Percentiles rank a stretch among this genome's conserved stretches.
Evolutionary conservation across 345 rosid species (phyloP).

Genomic region (Ceriops decandra): DNA sequence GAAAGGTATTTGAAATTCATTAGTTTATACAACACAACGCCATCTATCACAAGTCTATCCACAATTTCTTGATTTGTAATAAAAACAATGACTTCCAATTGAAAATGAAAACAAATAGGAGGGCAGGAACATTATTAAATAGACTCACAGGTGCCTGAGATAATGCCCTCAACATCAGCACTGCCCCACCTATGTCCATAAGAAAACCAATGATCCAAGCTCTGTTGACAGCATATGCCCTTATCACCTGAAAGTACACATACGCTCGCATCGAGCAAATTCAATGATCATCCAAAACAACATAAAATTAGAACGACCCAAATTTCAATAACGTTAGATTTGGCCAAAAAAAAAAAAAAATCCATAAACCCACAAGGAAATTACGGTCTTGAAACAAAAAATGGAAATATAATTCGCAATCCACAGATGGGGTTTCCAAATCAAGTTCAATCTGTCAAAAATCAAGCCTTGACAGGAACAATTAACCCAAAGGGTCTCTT

Average conservation of each 20-base stretch:
- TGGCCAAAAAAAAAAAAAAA: background rate
- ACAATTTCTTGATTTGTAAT: background rate
- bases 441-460: no score
- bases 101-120: background rate
- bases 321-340: background rate
- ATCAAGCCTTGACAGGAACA: no score
- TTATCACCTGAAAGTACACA: constrained; percentile 50
- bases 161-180: constrained; percentile 86
- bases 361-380: background rate
- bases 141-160: constrained; percentile 86
- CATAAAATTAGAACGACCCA: background rate
- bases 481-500: no score
- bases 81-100: background rate
- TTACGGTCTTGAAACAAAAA: background rate
- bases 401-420: background rate
- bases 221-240: constrained; percentile 72
- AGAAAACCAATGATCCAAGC: constrained; percentile 81
- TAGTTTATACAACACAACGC: no score
- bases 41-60: background rate
- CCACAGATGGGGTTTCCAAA: background rate
- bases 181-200: constrained; percentile 87
- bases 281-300: background rate
- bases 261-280: background rate
- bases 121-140: background rate
- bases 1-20: no score